These are phyloP conservation scores for Ascochyta pisi DNA, from an alignment of 2,329 filamentous ascomycete genomes.

Conservation along the genomic window DNA sequence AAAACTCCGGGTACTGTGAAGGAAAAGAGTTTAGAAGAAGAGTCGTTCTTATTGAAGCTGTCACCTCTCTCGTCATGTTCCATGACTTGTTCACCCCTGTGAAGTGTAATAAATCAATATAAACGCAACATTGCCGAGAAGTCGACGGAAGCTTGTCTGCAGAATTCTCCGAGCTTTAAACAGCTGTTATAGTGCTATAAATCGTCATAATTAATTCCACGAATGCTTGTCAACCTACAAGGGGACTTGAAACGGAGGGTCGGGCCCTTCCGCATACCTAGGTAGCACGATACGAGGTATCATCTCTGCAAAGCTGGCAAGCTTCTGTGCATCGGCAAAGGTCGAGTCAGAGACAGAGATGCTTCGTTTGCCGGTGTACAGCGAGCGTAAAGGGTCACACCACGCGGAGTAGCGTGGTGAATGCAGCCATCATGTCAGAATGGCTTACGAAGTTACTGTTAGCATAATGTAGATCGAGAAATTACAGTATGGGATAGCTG, in stretches of 20 bases:
- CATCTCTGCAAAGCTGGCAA: background rate
- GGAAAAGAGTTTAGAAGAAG: background rate
- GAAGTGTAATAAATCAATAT: background rate
- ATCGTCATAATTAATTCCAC: background rate
- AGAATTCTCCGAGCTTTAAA: background rate
- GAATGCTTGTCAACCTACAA: background rate
- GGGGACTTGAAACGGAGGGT: background rate
- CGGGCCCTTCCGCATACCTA: background rate
- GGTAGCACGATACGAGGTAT: background rate
- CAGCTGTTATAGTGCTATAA: background rate
- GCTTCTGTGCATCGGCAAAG: background rate
- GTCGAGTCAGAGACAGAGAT: no score
- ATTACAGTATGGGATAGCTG: no score
- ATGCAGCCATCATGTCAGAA: no score
- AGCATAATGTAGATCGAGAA: no score
- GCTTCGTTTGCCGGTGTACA: no score
- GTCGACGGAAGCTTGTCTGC: background rate
- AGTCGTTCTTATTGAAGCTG: background rate
- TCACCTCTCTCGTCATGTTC: background rate
- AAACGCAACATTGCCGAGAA: constrained; percentile 1
- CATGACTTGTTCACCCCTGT: constrained; percentile 6
- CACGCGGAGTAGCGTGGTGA: no score
- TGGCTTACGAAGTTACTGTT: no score
- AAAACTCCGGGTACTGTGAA: background rate
- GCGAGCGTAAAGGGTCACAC: no score